These are phyloP conservation scores for Rhytidhysteron rufulum DNA, from an alignment of 2,329 filamentous ascomycete species.

Conservation along the genomic window DNA sequence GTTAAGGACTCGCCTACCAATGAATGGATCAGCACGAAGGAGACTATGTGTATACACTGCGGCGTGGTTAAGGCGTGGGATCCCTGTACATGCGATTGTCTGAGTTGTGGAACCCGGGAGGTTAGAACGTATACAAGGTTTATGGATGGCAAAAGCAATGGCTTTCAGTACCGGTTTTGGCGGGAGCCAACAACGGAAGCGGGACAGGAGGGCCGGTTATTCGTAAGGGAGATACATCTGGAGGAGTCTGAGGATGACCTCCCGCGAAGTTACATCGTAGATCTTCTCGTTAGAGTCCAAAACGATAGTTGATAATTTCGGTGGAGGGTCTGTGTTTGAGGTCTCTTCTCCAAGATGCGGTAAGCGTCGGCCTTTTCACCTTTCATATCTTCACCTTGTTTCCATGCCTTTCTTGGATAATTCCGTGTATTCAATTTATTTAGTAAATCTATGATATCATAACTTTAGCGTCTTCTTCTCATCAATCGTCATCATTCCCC, in stretches of 20 bases:
- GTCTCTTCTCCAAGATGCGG: too few species aligned
- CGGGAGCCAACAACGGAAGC: slow-evolving; percentile 14
- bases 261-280: too few species aligned
- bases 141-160: slow-evolving; percentile 24
- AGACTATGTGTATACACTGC: slow-evolving; percentile 34
- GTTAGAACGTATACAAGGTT: slow-evolving; percentile 29
- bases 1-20: slow-evolving; percentile 19
- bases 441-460: neutral
- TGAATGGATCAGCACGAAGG: slow-evolving; percentile 22
- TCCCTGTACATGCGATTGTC: slow-evolving; percentile 24
- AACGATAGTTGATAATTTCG: too few species aligned
- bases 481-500: neutral
- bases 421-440: slow-evolving; percentile 2
- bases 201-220: slow-evolving; percentile 13
- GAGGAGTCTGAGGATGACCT: slow-evolving; percentile 4
- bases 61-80: slow-evolving; percentile 23
- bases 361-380: too few species aligned
- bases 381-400: neutral
- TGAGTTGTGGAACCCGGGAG: slow-evolving; percentile 23
- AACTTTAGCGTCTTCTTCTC: neutral
- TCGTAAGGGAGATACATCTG: slow-evolving; percentile 20
- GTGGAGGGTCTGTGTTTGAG: too few species aligned
- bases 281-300: too few species aligned
- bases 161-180: slow-evolving; percentile 22
- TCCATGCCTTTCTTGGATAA: slow-evolving; percentile 5